Evolutionary conservation across 1,139 yeast genomes (phyloP).

Genomic region (Yamadazyma aaseri): DNA sequence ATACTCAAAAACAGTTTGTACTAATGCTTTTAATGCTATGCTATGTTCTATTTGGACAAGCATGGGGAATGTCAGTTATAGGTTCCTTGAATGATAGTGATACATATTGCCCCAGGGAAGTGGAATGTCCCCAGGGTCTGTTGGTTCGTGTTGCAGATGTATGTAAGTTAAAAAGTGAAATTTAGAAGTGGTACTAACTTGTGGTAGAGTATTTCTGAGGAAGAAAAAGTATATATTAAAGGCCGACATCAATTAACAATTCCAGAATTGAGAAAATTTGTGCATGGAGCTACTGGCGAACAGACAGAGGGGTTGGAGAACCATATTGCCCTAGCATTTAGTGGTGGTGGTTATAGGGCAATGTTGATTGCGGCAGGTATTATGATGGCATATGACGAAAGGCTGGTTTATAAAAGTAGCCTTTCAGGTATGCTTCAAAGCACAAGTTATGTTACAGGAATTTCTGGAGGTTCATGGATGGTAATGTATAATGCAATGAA

Average conservation of each 20-base stretch:
- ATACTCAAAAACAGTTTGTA: too few relatives aligned
- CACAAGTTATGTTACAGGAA: constrained; percentile 55
- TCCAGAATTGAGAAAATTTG: constrained; percentile 27
- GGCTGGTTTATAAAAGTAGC: constrained; percentile 30
- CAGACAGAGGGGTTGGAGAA: constrained; percentile 4
- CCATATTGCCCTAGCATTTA: constrained; percentile 53
- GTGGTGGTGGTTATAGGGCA: constrained; percentile 77
- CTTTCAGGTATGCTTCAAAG: constrained; percentile 56
- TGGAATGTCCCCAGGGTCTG: constrained; percentile 38
- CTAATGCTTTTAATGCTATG: too few relatives aligned
- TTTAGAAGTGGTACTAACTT: constrained; percentile 11
- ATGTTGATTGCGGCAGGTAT: constrained; percentile 68
- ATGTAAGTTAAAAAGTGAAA: constrained; percentile 14
- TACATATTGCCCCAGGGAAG: constrained; percentile 16
- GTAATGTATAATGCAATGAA: constrained; percentile 50
- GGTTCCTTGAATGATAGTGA: background rate
- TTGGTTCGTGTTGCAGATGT: constrained; percentile 41
- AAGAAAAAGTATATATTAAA: constrained; percentile 38
- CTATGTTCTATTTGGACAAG: background rate
- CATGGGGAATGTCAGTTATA: background rate
- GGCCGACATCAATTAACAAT: constrained; percentile 33
- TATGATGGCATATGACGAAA: constrained; percentile 49
- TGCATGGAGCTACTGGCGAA: constrained; percentile 35
- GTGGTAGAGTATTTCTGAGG: constrained; percentile 21
- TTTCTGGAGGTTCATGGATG: constrained; percentile 73